A percentile compares a stretch with the other conserved stretches of the same genome.
These are phyloP conservation scores for Podaxis sp. DNA, from an alignment of 768 basidiomycete species.

Conservation along the genomic window DNA sequence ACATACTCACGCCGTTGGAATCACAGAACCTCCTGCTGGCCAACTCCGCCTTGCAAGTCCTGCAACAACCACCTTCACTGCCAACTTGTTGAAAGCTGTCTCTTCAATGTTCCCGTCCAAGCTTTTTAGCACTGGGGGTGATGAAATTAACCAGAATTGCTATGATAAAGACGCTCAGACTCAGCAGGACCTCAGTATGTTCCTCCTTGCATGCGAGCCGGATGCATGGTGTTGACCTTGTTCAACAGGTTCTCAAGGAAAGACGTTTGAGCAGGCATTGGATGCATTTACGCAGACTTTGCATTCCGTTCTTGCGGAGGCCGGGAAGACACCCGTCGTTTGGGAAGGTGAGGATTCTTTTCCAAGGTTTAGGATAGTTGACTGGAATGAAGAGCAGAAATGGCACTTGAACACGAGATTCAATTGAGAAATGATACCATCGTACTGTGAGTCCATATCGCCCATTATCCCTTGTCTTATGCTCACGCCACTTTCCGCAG, in stretches of 20 bases:
- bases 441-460: constrained; percentile 44
- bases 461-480: neutral
- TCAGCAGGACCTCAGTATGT: constrained; percentile 47
- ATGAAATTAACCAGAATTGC: constrained; percentile 72
- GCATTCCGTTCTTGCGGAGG: constrained; percentile 48
- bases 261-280: constrained; percentile 64
- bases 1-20: neutral
- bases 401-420: constrained; percentile 55
- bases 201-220: neutral
- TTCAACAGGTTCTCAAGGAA: constrained; percentile 29
- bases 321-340: constrained; percentile 75
- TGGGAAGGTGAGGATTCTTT: constrained; percentile 57
- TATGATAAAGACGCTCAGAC: constrained; percentile 61
- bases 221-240: neutral
- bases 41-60: constrained; percentile 72
- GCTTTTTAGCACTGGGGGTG: constrained; percentile 79
- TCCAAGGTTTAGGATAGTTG: neutral
- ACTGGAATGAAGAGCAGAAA: constrained; percentile 44
- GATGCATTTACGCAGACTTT: constrained; percentile 54
- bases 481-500: constrained; percentile 25
- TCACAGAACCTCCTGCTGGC: constrained; percentile 74
- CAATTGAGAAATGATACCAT: constrained; percentile 45
- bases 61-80: constrained; percentile 59
- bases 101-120: constrained; percentile 50
- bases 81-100: constrained; percentile 48